Conservation (phyloP, 208 protist genomes). For the Crithidia expoeki region DNA sequence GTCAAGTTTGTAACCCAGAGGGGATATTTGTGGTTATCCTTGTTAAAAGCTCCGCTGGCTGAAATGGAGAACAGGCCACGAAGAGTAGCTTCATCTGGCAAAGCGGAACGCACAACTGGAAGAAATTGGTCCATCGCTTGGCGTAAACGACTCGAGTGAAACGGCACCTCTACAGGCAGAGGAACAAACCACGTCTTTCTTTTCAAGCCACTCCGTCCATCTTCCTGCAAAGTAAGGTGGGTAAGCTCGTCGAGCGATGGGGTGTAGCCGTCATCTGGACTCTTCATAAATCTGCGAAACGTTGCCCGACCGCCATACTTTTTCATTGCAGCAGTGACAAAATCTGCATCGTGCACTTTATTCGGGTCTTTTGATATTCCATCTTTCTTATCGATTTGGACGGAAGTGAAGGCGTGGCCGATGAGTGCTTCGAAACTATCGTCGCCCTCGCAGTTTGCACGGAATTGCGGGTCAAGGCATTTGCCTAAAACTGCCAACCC, state of each 20-base stretch:
- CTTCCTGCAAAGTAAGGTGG: slow-evolving; percentile 80
- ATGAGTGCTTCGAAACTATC: slow-evolving; percentile 37
- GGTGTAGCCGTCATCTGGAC: slow-evolving; percentile 85
- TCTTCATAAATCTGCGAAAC: slow-evolving; percentile 81
- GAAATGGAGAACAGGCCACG: slow-evolving; percentile 58
- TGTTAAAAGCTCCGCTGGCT: neutral
- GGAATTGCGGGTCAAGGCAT: slow-evolving; percentile 88
- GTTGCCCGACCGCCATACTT: slow-evolving; percentile 67
- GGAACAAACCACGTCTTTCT: slow-evolving; percentile 91
- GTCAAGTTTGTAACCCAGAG: slow-evolving; percentile 89
- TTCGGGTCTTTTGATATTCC: slow-evolving; percentile 71
- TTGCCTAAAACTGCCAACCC: slow-evolving; percentile 80
- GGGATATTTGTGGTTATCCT: slow-evolving; percentile 16
- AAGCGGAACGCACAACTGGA: slow-evolving; percentile 61
- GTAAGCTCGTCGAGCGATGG: slow-evolving; percentile 73
- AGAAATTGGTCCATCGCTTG: slow-evolving; percentile 72
- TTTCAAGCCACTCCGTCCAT: slow-evolving; percentile 87
- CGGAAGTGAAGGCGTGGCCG: slow-evolving; percentile 48
- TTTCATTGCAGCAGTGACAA: slow-evolving; percentile 64
- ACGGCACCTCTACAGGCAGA: slow-evolving; percentile 77
- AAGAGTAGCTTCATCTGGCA: slow-evolving; percentile 68
- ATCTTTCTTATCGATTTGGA: slow-evolving; percentile 62
- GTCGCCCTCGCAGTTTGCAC: slow-evolving; percentile 53
- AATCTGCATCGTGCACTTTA: slow-evolving; percentile 35
- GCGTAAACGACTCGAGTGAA: slow-evolving; percentile 80